Conservation (phyloP, 768 basidiomycete genomes). For the Tricholoma furcatifolium region DNA sequence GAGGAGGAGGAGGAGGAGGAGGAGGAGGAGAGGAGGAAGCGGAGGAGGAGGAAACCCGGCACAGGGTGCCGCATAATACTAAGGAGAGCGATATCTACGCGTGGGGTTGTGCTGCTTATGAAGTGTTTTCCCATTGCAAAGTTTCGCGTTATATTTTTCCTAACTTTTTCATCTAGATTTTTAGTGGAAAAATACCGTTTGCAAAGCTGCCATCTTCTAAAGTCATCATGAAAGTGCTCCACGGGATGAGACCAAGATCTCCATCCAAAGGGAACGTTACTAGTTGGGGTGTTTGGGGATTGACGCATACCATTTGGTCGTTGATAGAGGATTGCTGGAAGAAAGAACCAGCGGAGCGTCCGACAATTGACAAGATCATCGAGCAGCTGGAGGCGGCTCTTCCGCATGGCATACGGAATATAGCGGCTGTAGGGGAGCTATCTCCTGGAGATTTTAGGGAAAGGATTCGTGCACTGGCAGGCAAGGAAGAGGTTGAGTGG, state of each 20-base stretch:
- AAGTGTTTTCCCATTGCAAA: background rate
- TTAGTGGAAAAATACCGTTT: background rate
- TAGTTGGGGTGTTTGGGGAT: slow-evolving; percentile 9
- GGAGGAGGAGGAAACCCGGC: no score
- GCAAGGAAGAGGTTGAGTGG: no score
- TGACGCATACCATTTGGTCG: slow-evolving; percentile 6
- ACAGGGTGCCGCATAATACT: background rate
- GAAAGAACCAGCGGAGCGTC: background rate
- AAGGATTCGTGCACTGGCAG: no score
- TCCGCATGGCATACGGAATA: no score
- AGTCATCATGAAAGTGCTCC: background rate
- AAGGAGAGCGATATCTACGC: slow-evolving; percentile 6
- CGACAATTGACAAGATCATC: slow-evolving; percentile 1
- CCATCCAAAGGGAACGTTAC: background rate
- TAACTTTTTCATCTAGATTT: background rate
- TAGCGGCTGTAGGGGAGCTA: no score
- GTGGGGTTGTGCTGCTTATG: slow-evolving; percentile 7
- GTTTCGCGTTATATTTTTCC: background rate
- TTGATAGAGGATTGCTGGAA: slow-evolving; percentile 2
- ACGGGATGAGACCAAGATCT: background rate
- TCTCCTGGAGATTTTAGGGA: slow-evolving; percentile 3
- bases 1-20: no score
- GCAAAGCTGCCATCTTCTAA: background rate
- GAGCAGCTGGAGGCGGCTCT: background rate
- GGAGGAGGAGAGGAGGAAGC: no score